These are phyloP conservation scores for Fistulifera pelliculosa DNA, from an alignment of 108 stramenopile genomes.

Conservation along the genomic window DNA sequence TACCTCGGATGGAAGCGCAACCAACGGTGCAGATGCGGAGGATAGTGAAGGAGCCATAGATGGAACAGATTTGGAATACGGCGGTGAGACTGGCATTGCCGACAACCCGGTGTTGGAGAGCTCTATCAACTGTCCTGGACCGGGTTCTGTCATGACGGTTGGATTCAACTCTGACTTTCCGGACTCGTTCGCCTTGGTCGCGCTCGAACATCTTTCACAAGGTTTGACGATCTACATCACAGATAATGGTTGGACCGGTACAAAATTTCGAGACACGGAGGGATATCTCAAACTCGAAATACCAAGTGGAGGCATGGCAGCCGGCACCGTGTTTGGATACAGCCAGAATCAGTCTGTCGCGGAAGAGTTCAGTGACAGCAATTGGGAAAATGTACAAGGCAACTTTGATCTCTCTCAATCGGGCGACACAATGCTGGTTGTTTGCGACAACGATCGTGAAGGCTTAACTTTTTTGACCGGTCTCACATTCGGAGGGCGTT, in stretches of 20 bases:
- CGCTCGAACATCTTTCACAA: conserved; percentile 22
- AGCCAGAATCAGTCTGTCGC: not conserved
- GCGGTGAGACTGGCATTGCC: too few relatives aligned
- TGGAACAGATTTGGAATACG: too few relatives aligned
- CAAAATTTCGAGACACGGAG: conserved; percentile 23
- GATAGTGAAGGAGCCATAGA: too few relatives aligned
- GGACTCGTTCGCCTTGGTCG: conserved; percentile 29
- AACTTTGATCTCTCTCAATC: conserved; percentile 15
- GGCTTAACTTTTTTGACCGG: not conserved
- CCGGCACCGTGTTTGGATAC: conserved; percentile 27
- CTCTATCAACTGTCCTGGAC: not conserved
- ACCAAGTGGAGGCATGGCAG: conserved; percentile 2
- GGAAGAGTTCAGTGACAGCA: not conserved
- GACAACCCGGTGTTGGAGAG: too few relatives aligned
- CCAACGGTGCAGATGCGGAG: too few relatives aligned
- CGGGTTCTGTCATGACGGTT: conserved; percentile 31
- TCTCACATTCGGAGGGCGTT: not conserved
- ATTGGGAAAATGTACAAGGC: conserved; percentile 11
- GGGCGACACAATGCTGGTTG: conserved; percentile 16
- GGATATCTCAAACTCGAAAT: conserved; percentile 22
- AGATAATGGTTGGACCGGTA: conserved; percentile 37
- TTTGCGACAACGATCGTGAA: conserved; percentile 6
- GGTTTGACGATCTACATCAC: conserved; percentile 24
- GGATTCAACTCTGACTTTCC: conserved; percentile 28
- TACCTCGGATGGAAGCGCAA: too few relatives aligned